Evolutionary conservation across 306 rosid genomes (phyloP).

Genomic region (Potentilla sterilis): DNA sequence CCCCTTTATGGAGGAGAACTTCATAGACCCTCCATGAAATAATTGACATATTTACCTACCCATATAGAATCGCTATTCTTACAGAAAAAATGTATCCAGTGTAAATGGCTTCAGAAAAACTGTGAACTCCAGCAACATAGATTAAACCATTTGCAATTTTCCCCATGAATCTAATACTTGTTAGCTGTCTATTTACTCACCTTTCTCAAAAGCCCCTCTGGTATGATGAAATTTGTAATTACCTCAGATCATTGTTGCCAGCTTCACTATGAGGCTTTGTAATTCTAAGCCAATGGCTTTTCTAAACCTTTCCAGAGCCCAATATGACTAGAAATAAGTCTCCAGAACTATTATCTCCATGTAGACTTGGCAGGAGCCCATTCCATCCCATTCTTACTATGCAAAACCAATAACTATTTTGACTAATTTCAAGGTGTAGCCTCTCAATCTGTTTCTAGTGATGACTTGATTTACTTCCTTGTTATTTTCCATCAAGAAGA

Average conservation of each 20-base stretch:
- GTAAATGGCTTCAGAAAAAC: background rate
- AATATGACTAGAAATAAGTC: background rate
- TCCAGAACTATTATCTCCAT: background rate
- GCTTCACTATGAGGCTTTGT: background rate
- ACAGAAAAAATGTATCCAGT: background rate
- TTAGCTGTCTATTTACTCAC: background rate
- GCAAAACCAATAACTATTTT: background rate
- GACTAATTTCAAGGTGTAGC: background rate
- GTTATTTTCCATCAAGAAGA: too few relatives aligned
- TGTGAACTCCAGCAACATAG: background rate
- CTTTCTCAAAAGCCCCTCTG: background rate
- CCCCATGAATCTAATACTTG: background rate
- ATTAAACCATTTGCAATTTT: background rate
- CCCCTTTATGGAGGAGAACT: background rate
- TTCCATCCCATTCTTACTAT: background rate
- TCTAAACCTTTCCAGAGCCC: background rate
- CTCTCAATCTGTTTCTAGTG: background rate
- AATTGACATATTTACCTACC: background rate
- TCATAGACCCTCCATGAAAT: background rate
- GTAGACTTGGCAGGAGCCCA: background rate
- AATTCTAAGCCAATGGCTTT: background rate
- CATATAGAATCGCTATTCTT: background rate
- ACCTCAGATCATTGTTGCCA: background rate
- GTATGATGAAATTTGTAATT: background rate
- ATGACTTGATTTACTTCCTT: background rate